These are phyloP conservation scores for Melastoma candidum DNA, from an alignment of 441 rosid species.

Conservation along the genomic window DNA sequence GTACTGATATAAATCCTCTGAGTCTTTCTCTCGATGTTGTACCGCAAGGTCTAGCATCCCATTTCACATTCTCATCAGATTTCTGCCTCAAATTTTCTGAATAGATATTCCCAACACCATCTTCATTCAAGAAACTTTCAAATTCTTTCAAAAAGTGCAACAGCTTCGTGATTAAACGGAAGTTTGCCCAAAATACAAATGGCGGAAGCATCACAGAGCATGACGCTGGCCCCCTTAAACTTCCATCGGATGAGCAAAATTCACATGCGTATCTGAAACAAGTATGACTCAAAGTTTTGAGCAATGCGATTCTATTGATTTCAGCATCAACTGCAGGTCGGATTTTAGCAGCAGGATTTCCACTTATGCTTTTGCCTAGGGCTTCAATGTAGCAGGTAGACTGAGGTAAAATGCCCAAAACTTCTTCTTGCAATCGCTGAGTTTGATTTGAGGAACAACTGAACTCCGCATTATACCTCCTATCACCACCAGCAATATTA, in stretches of 20 bases:
- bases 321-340: conserved; percentile 27
- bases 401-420: conserved; percentile 61
- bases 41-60: conserved; percentile 27
- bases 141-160: conserved; percentile 47
- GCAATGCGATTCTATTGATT: conserved; percentile 48
- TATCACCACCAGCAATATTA: conserved; percentile 17
- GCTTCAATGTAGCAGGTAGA: conserved; percentile 27
- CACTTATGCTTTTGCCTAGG: conserved; percentile 23
- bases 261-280: conserved; percentile 34
- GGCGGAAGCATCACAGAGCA: conserved; percentile 69
- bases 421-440: conserved; percentile 51
- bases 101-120: conserved; percentile 15
- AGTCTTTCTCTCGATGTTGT: conserved; percentile 31
- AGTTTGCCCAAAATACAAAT: conserved; percentile 65
- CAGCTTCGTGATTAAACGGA: conserved; percentile 39
- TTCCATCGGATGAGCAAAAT: conserved; percentile 34
- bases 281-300: conserved; percentile 53
- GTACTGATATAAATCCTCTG: conserved; percentile 49
- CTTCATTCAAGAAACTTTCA: conserved; percentile 29
- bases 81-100: conserved; percentile 19
- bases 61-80: conserved; percentile 22
- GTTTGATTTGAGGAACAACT: conserved; percentile 24
- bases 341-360: conserved; percentile 29
- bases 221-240: conserved; percentile 28
- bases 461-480: conserved; percentile 19